Evolutionary conservation across 2,329 filamentous ascomycete genomes (phyloP), one percentile per base, ranked within the genome.

Genomic region (Colletotrichum australisinense): DNA sequence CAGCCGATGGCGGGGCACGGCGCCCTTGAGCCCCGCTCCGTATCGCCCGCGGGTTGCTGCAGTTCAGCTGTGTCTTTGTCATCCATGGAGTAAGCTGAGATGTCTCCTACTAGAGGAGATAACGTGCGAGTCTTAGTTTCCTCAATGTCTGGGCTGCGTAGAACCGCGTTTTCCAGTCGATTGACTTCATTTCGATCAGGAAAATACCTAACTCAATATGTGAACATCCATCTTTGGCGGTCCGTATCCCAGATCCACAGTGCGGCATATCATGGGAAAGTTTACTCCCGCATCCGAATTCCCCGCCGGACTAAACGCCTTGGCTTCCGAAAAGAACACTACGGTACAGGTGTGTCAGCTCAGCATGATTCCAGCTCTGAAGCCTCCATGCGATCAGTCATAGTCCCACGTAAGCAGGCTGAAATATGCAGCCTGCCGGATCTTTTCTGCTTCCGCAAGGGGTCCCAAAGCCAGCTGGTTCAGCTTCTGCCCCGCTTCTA

Each of bases 1-100:
- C 59, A 70, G 26, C 67, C 56, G 70, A 65, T 56, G 55, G 67
- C 66, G 70, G 70, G 65, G 59, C 22, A 73, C 70, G 59, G 66
- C 66, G 59, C 8, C 38, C 57, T 64, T 59, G 28, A 32, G 59
- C 67, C 22, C 58, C 35, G 64, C 49, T 68, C 49, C 24, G 12
- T 52, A 24, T 58, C 24, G 11, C 42, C 42, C 19, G 19, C 16
- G 42, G 42, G 19, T n/a, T 49, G 19, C 42, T 49, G 42, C 42
- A 49, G 42, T 19, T 49, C 42, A 49, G 42, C 42, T 49, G 42
- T 49, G 16, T 19, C 42, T 22, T 49, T 49, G 42, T 49, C 8
- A 49, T 42, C 16, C 16, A 42, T 19, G 38, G 9, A 42, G 6
- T 8, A 7, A 42, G 38, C 38, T 42, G 38, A 19, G 38, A 42